Evolutionary conservation across 805 yeast genomes (phyloP), one percentile per base, ranked within the genome.

Genomic region (Starmerella bombicola): DNA sequence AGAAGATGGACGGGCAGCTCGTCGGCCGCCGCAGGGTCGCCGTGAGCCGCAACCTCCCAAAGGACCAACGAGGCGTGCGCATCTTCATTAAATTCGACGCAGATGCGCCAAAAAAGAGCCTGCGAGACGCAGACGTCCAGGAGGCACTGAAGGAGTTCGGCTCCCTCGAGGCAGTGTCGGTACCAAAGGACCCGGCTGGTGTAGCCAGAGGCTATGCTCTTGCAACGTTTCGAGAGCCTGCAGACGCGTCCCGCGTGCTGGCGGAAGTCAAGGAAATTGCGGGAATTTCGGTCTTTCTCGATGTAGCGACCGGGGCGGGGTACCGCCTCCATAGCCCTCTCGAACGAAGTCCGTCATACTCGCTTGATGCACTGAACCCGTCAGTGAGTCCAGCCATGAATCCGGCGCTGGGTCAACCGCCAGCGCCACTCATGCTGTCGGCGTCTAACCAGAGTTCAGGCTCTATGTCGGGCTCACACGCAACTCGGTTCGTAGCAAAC

Each of bases 31-130:
- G 72, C 26, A 41, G 42, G 33, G 37, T 59, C 28, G 74, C 70
- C 50, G 68, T 78, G 37, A 76, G 78, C 51, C 75, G 68, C 53
- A 83, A 79, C 55, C 68, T 77, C 34, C 76, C 79, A 35, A 73
- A 75, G 49, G 68, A 70, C 30, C 39, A 38, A n/a, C 46, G 49
- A 16, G 49, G 41, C 17, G 13, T 26, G 43, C 83, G 78, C 53
- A 62, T 85, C 39, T 62, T 70, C 37, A 59, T 66, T 35, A 69
- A 69, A 41, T 59, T 69, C 36, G 70, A 66, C 46, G n/a, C 19
- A 19, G n/a, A n/a, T n/a, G n/a, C n/a, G n/a, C n/a, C n/a, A n/a
- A 9, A 9, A 13, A 5, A 15, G 5, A 21, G 5, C 16, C 19
- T 21, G 5, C 9, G 5, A 9, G 33, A 9, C 21, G 7, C 18